Base-by-base conservation (phyloP, 306 rosid genomes). In the Arachis hypogaea region DNA sequence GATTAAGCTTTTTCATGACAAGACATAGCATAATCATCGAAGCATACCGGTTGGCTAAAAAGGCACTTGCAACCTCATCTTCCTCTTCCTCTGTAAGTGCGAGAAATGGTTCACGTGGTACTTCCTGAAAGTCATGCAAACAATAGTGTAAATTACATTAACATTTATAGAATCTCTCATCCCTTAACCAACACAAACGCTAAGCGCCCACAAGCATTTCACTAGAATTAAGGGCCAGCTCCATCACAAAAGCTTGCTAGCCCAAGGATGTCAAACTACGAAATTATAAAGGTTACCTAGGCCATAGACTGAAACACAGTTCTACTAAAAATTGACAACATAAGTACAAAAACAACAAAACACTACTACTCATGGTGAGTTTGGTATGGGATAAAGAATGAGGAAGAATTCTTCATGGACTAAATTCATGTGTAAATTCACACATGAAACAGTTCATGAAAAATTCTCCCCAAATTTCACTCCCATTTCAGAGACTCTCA, bases 51-150 rank as follows among this genome's bases (percentile, higher is more conserved):
- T 81, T 83, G 22, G 80, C 46, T 28, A 76, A 68, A 67, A 95
- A 83, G 49, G 98, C 98, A 12, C 56, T 68, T 1, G 73, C 59
- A 61, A 95, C 87, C 73, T 80, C 82, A 22, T 52, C 63, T 80
- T 80, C 77, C 44, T 92, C 99, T 75, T 90, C 93, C 66, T 68
- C n/a, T 0, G 85, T 81, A 46, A 95, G 96, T 59, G 86, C 81
- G 63, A 77, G 66, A 72, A 95, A 92, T 42, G 88, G 97, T 77
- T 92, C 97, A 2, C 0, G 56, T 0, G 86, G 88, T 10, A 76
- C 77, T 36, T 65, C 87, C 99, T 92, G 86, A 73, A 86, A 81
- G 18, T n/a, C 82, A 84, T 12, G 58, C 47, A 12, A 73, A 29
- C 67, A 65, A n/a, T 41, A 44, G 44, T 14, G 38, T 63, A 56